Evolutionary conservation across 2,329 filamentous ascomycete genomes (phyloP), one percentile per base, ranked within the genome.

Genomic region (Corinectria fuckeliana): DNA sequence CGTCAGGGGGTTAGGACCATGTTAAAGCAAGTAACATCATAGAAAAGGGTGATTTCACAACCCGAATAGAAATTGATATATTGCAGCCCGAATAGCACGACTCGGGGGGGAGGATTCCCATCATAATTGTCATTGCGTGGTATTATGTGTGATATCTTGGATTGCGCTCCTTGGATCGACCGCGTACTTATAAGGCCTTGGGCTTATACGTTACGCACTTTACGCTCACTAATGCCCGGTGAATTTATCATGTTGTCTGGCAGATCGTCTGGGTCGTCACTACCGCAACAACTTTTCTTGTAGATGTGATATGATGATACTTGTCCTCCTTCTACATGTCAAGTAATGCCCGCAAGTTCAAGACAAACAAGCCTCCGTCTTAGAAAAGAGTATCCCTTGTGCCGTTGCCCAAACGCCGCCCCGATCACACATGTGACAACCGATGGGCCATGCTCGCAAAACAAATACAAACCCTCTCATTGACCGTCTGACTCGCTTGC

Each of bases 391-490:
- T 14, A 36, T 4, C 32, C 26, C 26, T 23, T 44, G 44, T 50
- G 49, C 23, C 14, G 28, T 28, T 28, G n/a, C 45, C 36, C 18
- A 49, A 59, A 62, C 50, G 55, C 56, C 56, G 48, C 50, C 45
- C 50, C 47, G 34, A 36, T 34, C 53, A 54, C 38, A 34, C 38
- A 48, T 50, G 38, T 28, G 36, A 54, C 49, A 41, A 23, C 23
- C 39, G 18, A 49, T 48, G 26, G n/a, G 48, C 25, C 54, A 50
- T 48, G 52, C 16, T 53, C 28, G 42, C 28, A 26, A 49, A 44
- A 60, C 55, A 49, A 44, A 60, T 53, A 53, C n/a, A 61, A 55
- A 61, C 56, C 58, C 38, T 28, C 51, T n/a, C 48, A 32, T 48
- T 39, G 48, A 62, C 53, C 48, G 54, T 34, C 45, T 36, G 7